Evolutionary conservation across 1,139 yeast genomes (phyloP), one percentile per base, ranked within the genome.

Genomic region (Suhomyces kunorum): DNA sequence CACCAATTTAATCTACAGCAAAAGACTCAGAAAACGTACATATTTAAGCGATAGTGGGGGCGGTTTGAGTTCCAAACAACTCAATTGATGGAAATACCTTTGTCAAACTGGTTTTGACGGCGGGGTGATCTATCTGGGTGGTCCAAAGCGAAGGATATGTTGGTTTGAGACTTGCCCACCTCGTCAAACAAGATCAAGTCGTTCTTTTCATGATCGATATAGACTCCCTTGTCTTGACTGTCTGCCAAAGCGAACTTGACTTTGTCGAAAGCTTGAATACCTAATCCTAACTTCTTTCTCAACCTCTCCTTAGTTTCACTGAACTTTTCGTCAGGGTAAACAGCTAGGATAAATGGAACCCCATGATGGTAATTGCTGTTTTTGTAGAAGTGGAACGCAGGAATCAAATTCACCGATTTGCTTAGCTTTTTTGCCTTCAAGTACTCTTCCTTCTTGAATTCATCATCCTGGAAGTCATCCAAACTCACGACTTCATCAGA

Each of bases 321-420:
- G 39, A 87, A 77, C 34, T 64, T 64, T 59, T 94, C 98, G 15
- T 72, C 73, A 3, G 85, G 83, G 39, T 74, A 68, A 7, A 87
- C 63, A 11, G 81, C 78, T 56, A 92, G 85, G 17, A 85, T 66
- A 59, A 92, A 92, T 6, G 98, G 96, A 25, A 85, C 71, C n/a
- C 98, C 94, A 59, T 94, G 98, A 15, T 80, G 71, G 48, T 81
- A 78, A 32, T 71, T 73, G 15, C 83, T 74, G 35, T 81, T 87
- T 52, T 83, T 86, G 58, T 83, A 78, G 64, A 83, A 92, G 56
- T 92, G 98, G 56, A 81, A 76, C 2, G 66, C 75, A 0, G 77
- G 74, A 11, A 71, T 60, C 35, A 48, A 81, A 45, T 72, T 72
- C 40, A 73, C 52, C 40, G 56, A 59, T 36, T 68, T 65, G 24